phyloP scores from a whole-genome alignment of 805 yeast genomes.

The Cyberlindnera maritima region DNA sequence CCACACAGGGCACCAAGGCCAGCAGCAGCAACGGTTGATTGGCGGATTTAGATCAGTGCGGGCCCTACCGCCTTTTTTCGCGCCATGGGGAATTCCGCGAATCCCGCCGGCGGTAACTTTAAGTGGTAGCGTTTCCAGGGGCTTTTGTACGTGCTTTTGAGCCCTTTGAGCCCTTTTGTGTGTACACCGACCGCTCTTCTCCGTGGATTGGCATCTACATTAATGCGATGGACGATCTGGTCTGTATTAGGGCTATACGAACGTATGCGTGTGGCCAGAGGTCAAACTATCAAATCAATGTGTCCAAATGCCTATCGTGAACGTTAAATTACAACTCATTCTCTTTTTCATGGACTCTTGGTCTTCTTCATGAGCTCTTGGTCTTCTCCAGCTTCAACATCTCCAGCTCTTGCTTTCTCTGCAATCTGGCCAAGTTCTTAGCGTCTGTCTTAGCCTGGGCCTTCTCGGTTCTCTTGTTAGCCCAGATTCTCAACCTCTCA shows the following conservation, averaged over 20 bases:
- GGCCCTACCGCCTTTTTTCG: neutral
- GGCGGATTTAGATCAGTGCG: slow-evolving; percentile 12
- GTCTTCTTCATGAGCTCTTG: neutral
- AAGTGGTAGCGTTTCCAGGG: no score
- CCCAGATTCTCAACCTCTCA: slow-evolving; percentile 55
- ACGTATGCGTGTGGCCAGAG: no score
- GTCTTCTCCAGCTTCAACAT: slow-evolving; percentile 2
- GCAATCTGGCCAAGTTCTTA: slow-evolving; percentile 36
- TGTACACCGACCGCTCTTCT: no score
- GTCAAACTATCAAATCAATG: no score
- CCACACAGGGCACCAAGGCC: slow-evolving; percentile 2
- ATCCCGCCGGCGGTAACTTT: neutral
- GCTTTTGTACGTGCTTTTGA: no score
- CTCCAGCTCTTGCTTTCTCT: slow-evolving; percentile 15
- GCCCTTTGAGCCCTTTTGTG: no score
- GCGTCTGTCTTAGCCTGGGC: slow-evolving; percentile 46
- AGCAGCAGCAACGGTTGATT: neutral
- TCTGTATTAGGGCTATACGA: no score
- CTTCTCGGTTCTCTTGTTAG: slow-evolving; percentile 46
- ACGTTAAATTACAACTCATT: no score
- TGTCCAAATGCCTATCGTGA: neutral
- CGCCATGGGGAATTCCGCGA: no score
- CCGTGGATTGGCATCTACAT: no score
- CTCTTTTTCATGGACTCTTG: no score
- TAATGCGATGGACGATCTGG: no score